A percentile compares a stretch with the other conserved stretches of the same genome.
Evolutionary conservation across 1,284 basidiomycete species (phyloP).

Genomic region (Ustilago curta): DNA sequence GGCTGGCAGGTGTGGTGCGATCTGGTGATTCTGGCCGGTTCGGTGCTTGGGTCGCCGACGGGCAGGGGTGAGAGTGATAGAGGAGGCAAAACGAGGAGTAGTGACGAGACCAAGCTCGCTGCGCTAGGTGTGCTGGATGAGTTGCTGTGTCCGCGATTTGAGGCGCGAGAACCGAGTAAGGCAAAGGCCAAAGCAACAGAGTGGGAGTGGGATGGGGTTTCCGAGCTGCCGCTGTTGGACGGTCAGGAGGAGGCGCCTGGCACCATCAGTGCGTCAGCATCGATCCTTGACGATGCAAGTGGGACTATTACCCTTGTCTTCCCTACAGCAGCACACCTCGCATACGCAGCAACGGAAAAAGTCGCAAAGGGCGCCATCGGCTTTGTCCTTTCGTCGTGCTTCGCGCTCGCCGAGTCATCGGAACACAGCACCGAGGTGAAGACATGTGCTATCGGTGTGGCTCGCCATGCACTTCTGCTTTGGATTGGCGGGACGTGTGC

Average conservation of each 20-base stretch:
- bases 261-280: not conserved
- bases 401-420: slow-evolving; percentile 30
- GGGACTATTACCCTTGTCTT: slow-evolving; percentile 4
- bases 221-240: slow-evolving; percentile 59
- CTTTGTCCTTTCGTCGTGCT: slow-evolving; percentile 36
- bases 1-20: slow-evolving; percentile 63
- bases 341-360: slow-evolving; percentile 16
- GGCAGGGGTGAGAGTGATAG: not conserved
- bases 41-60: slow-evolving; percentile 27
- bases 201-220: slow-evolving; percentile 68
- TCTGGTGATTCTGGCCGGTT: slow-evolving; percentile 56
- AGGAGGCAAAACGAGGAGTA: not conserved
- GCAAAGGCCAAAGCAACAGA: slow-evolving; percentile 8
- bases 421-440: slow-evolving; percentile 8
- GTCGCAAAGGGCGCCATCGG: slow-evolving; percentile 41
- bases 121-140: slow-evolving; percentile 41
- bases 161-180: not conserved
- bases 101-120: slow-evolving; percentile 48
- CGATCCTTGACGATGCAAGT: not conserved
- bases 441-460: slow-evolving; percentile 11
- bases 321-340: slow-evolving; percentile 22
- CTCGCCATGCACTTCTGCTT: slow-evolving; percentile 18
- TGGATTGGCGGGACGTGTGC: slow-evolving; percentile 43
- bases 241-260: slow-evolving; percentile 2
- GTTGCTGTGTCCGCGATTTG: slow-evolving; percentile 47